phyloP scores from a whole-genome alignment of 208 protist genomes.

The Acanthamoeba healyi region DNA sequence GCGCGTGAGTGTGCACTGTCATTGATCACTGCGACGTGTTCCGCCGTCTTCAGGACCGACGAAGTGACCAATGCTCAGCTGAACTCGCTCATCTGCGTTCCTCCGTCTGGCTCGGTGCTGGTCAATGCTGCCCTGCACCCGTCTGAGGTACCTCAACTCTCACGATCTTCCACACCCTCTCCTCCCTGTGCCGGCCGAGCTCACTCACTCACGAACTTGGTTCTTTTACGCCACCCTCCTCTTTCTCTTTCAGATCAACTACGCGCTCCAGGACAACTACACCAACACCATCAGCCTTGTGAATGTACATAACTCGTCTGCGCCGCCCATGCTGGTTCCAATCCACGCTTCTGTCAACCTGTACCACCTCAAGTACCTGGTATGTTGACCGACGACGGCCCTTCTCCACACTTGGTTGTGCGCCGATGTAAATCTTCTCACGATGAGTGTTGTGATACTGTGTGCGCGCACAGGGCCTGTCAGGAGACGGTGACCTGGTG shows the following conservation, averaged over 20 bases:
- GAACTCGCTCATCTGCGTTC: background rate
- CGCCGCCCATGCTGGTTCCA: background rate
- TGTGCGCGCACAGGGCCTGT: background rate
- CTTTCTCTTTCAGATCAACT: no score
- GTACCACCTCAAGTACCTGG: slow-evolving; percentile 59
- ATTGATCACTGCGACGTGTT: no score
- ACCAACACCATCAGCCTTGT: background rate
- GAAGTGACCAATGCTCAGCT: background rate
- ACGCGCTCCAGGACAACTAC: background rate
- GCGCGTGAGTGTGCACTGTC: no score
- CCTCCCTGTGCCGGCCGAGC: no score
- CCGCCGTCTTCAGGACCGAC: background rate
- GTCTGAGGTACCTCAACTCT: no score
- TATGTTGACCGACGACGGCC: background rate
- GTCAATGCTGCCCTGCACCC: background rate
- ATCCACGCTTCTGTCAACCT: background rate
- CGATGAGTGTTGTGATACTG: no score
- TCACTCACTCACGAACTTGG: no score
- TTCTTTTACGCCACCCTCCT: no score
- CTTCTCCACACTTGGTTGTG: no score
- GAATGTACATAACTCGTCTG: slow-evolving; percentile 30
- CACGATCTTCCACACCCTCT: no score
- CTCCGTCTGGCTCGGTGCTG: background rate
- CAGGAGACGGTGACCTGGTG: slow-evolving; percentile 41
- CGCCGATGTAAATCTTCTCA: no score